Evolutionary conservation across 345 rosid genomes (phyloP).

Genomic region (Gossypium bickii): DNA sequence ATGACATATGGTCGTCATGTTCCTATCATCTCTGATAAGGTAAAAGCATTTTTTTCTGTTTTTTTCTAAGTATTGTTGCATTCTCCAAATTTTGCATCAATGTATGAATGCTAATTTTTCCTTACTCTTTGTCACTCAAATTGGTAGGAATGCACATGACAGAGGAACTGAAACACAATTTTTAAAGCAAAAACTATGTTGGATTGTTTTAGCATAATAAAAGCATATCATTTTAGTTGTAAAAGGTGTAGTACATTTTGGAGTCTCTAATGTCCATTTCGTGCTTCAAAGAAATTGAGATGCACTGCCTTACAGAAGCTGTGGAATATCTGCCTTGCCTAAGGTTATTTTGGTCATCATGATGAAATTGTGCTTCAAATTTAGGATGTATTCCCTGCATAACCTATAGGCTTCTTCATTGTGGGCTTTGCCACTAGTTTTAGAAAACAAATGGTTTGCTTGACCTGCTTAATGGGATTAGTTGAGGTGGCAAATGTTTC

Average conservation of each 20-base stretch:
- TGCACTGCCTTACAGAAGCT: background rate
- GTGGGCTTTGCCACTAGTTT: background rate
- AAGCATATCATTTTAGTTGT: background rate
- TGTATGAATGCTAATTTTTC: background rate
- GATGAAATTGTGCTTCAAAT: background rate
- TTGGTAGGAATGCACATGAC: background rate
- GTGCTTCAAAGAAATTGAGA: background rate
- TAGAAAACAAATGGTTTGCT: slow-evolving; percentile 1
- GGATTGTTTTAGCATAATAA: background rate
- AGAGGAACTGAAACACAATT: background rate
- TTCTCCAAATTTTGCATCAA: background rate
- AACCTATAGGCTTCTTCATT: background rate
- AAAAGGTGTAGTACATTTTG: background rate
- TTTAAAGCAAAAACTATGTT: background rate
- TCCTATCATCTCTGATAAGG: slow-evolving; percentile 87
- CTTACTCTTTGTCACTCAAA: background rate
- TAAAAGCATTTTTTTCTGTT: slow-evolving; percentile 17
- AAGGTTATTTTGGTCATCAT: background rate
- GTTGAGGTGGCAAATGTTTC: background rate
- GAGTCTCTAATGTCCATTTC: background rate
- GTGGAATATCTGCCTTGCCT: background rate
- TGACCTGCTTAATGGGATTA: background rate
- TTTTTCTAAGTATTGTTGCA: background rate
- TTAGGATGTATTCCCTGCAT: background rate
- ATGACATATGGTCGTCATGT: slow-evolving; percentile 98